A percentile compares a stretch with the other conserved stretches of the same genome.
Conservation (phyloP, 2,329 filamentous ascomycete genomes). For the Cladophialophora psammophila region DNA sequence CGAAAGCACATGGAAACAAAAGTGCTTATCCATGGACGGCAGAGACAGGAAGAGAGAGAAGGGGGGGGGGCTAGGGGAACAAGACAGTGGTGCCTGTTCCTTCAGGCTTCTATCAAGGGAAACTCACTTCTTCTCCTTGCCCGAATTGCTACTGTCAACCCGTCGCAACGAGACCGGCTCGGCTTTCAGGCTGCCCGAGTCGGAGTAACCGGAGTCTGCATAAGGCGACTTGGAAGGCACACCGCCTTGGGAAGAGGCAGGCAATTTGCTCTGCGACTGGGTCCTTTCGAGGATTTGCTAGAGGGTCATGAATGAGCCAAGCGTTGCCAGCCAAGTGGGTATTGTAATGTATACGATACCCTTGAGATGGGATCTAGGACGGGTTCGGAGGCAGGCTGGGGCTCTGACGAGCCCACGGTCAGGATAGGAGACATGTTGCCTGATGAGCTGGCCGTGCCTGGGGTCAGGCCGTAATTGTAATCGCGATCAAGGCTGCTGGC, state of each 20-base stretch:
- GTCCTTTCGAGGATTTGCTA: slow-evolving; percentile 72
- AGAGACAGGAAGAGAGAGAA: neutral
- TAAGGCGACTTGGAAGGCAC: slow-evolving; percentile 46
- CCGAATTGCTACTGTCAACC: slow-evolving; percentile 46
- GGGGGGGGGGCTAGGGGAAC: neutral
- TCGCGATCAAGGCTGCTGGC: slow-evolving; percentile 20
- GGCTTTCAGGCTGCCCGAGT: slow-evolving; percentile 45
- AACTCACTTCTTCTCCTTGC: slow-evolving; percentile 73
- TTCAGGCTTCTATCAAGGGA: slow-evolving; percentile 4
- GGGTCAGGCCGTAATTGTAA: slow-evolving; percentile 28
- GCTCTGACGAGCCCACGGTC: slow-evolving; percentile 28
- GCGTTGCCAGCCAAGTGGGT: slow-evolving; percentile 4
- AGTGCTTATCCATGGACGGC: slow-evolving; percentile 19
- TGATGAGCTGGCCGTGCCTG: slow-evolving; percentile 7
- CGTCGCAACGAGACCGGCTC: slow-evolving; percentile 40
- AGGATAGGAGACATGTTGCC: slow-evolving; percentile 32
- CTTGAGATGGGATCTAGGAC: slow-evolving; percentile 37
- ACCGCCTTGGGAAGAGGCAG: slow-evolving; percentile 53
- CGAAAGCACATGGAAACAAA: slow-evolving; percentile 16
- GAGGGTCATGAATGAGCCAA: slow-evolving; percentile 24
- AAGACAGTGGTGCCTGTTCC: slow-evolving; percentile 12
- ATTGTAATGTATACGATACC: slow-evolving; percentile 23
- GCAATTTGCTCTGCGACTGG: slow-evolving; percentile 64
- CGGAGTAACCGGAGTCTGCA: slow-evolving; percentile 49
- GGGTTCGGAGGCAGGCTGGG: slow-evolving; percentile 24